A percentile compares a stretch with the other conserved stretches of the same genome.
These are phyloP conservation scores for Ophiostoma ulmi DNA, from an alignment of 2,329 filamentous ascomycete genomes.

Conservation along the genomic window DNA sequence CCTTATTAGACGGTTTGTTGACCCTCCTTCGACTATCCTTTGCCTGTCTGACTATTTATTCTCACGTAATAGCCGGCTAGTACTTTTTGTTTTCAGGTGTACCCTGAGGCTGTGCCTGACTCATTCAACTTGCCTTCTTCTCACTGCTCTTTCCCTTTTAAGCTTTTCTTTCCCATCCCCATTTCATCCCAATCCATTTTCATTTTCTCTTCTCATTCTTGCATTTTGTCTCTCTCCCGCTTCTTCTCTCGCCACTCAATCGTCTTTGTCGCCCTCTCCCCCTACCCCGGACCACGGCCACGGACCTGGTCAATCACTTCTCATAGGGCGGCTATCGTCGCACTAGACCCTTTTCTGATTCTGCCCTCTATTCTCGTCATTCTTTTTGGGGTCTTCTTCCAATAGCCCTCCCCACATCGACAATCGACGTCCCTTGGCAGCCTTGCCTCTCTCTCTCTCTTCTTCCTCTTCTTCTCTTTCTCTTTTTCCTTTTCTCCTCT, in stretches of 20 bases:
- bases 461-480: not conserved
- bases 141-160: not conserved
- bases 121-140: conserved; percentile 1
- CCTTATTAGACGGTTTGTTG: not conserved
- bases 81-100: not conserved
- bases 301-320: conserved; percentile 6
- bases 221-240: not conserved
- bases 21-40: too few species aligned
- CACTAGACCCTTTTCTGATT: conserved; percentile 11
- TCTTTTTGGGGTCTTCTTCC: not conserved
- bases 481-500: not conserved
- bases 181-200: not conserved
- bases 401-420: conserved; percentile 17
- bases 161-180: not conserved
- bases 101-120: conserved; percentile 1
- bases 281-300: conserved; percentile 11
- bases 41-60: not conserved
- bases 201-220: not conserved
- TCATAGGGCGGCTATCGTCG: conserved; percentile 20
- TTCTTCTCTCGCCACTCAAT: not conserved
- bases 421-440: conserved; percentile 19
- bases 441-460: conserved; percentile 17
- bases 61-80: conserved; percentile 5
- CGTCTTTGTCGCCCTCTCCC: conserved; percentile 10
- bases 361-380: conserved; percentile 15